A percentile compares a stretch with the other conserved stretches of the same genome.
Evolutionary conservation across 805 yeast species (phyloP).

Genomic region (Komagataella ulmi): DNA sequence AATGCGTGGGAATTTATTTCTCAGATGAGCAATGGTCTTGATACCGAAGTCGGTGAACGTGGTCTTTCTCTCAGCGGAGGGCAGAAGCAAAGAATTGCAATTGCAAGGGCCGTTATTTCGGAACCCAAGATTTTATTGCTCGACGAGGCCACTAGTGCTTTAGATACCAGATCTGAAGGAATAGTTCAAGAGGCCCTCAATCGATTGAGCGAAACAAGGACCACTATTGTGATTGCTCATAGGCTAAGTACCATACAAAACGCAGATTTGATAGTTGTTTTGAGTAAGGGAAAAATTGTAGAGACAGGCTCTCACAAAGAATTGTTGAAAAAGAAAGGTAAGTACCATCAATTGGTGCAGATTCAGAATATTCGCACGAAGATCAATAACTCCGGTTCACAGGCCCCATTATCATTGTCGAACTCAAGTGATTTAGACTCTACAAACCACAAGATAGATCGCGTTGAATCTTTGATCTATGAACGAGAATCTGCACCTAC

Average conservation of each 20-base stretch:
- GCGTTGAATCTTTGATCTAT: neutral
- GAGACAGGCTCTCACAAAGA: conserved; percentile 28
- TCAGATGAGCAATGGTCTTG: conserved; percentile 62
- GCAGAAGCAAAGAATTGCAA: conserved; percentile 73
- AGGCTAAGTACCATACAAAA: conserved; percentile 74
- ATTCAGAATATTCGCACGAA: conserved; percentile 13
- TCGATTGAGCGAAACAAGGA: conserved; percentile 39
- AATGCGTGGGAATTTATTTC: conserved; percentile 59
- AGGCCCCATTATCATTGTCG: neutral
- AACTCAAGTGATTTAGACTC: neutral
- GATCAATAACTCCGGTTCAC: neutral
- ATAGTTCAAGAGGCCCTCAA: conserved; percentile 25
- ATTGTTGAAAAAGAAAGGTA: conserved; percentile 19
- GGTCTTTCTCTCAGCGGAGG: conserved; percentile 60
- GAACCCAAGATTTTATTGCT: conserved; percentile 53
- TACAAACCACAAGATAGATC: neutral
- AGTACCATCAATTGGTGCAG: conserved; percentile 26
- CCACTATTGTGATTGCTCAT: conserved; percentile 77
- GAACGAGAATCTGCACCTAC: neutral
- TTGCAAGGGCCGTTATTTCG: conserved; percentile 69
- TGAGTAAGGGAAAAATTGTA: conserved; percentile 45
- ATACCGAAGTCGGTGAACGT: conserved; percentile 42
- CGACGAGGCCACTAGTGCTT: conserved; percentile 86
- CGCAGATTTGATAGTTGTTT: conserved; percentile 62
- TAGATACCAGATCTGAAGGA: conserved; percentile 51